phyloP scores from a whole-genome alignment of 352 stramenopile species.

The Pythium biforme region DNA sequence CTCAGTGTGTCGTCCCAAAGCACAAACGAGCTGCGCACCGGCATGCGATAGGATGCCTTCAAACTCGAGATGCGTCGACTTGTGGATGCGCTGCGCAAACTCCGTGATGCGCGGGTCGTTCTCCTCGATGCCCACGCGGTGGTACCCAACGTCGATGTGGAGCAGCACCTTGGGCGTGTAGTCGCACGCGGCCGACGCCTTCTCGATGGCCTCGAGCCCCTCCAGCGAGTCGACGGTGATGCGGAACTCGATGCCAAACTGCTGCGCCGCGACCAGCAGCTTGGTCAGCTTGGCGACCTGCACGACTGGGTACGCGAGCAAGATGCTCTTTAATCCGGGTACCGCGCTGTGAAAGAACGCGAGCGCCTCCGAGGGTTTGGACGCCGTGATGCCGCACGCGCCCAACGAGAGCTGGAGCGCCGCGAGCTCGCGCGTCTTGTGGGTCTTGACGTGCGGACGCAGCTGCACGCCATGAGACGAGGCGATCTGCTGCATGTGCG shows the following conservation, averaged over 20 bases:
- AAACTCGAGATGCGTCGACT: constrained; percentile 51
- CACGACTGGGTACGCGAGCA: constrained; percentile 70
- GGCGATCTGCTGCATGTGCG: constrained; percentile 64
- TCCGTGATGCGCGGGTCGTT: constrained; percentile 46
- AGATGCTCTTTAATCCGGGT: constrained; percentile 45
- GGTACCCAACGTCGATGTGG: constrained; percentile 75
- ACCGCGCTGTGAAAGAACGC: constrained; percentile 55
- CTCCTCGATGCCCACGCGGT: constrained; percentile 69
- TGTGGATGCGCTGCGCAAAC: constrained; percentile 52
- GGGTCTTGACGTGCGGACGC: constrained; percentile 70
- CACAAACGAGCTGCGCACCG: too few species aligned
- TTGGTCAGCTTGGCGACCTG: constrained; percentile 54
- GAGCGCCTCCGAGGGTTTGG: constrained; percentile 67
- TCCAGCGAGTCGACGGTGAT: constrained; percentile 63
- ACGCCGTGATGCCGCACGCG: constrained; percentile 59
- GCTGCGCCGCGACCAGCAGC: constrained; percentile 46
- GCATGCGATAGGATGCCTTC: constrained; percentile 61
- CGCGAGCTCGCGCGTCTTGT: constrained; percentile 77
- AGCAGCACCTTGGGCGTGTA: constrained; percentile 55
- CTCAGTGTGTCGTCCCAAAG: background rate
- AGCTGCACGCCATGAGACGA: constrained; percentile 44
- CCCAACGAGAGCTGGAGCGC: constrained; percentile 48
- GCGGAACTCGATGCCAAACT: constrained; percentile 47
- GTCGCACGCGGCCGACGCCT: constrained; percentile 40
- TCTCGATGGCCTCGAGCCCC: constrained; percentile 52